Base-by-base conservation (phyloP, 2,329 filamentous ascomycete genomes). In the Paraconiothyrium sp. region DNA sequence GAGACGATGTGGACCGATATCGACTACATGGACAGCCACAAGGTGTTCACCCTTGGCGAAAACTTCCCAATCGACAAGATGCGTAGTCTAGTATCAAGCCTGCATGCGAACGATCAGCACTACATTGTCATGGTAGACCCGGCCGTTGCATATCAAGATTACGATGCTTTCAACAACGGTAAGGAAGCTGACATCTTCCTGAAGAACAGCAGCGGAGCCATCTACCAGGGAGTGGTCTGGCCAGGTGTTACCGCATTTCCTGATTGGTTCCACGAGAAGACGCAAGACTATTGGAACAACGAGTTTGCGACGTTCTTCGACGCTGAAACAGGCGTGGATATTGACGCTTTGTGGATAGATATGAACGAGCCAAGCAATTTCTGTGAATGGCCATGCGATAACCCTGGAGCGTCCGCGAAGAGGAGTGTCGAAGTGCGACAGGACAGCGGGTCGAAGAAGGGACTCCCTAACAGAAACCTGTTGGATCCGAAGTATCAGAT, bases 71-170 rank as follows among this genome's bases (percentile, higher is more conserved):
- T 90, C 4, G 62, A 81, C 0, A 82, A 84, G 70, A 85, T 92
- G 80, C 87, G 86, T 46, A 83, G 88, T 63, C 77, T 93, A 1
- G 87, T 90, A 32, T 81, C 85, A 47, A 84, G 89, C 32, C 82
- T 94, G 0, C 90, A 93, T 69, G 76, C 78, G 6, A 84, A 88
- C 59, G 75, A 90, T 50, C 90, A 92, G 72, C 85, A 91, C 57
- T 92, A 91, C 66, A 85, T 92, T 50, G 81, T 93, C 47, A 95
- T 94, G 90, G 90, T 94, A 0, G 92, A 94, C 68, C 89, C 90
- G 68, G 88, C 89, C 32, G 84, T 88, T 8, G 83, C 81, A 1
- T 72, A 70, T 43, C 71, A 75, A 55, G 62, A 74, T 50, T 89
- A 88, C 65, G 69, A 73, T 14, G 80, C 86, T 0, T 93, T 88